Evolutionary conservation across 2,329 filamentous ascomycete genomes (phyloP).

Genomic region (Ophiostoma novo-ulmi): DNA sequence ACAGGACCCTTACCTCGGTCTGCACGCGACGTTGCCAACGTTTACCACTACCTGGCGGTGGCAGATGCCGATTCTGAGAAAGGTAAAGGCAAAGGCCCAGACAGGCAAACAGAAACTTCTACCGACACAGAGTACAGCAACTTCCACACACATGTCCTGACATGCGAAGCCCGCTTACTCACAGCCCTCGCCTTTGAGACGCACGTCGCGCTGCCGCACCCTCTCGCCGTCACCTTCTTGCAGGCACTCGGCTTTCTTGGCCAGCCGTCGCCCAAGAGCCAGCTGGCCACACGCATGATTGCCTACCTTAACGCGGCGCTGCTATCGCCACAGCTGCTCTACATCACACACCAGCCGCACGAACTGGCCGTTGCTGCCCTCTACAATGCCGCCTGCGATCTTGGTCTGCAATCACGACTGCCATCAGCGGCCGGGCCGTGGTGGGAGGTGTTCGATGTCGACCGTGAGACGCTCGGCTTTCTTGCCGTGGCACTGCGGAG

Average conservation of each 20-base stretch:
- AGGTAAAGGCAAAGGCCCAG: neutral
- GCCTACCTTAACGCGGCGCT: conserved; percentile 82
- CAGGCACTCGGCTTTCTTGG: conserved; percentile 72
- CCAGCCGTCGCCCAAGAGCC: conserved; percentile 52
- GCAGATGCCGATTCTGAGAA: conserved; percentile 45
- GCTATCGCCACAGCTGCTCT: conserved; percentile 80
- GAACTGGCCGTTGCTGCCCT: conserved; percentile 81
- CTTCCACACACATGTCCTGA: conserved; percentile 60
- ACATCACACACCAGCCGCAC: conserved; percentile 85
- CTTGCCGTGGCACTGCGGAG: conserved; percentile 81
- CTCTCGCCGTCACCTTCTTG: conserved; percentile 83
- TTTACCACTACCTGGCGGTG: conserved; percentile 73
- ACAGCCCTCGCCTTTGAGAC: conserved; percentile 73
- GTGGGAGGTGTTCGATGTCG: conserved; percentile 98
- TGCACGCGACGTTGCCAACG: conserved; percentile 74
- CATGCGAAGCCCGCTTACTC: conserved; percentile 73
- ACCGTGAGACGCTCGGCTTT: conserved; percentile 90
- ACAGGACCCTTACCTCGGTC: conserved; percentile 71
- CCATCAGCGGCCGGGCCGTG: conserved; percentile 66
- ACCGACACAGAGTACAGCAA: conserved; percentile 61
- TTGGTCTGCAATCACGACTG: conserved; percentile 61
- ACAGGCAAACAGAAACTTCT: conserved; percentile 40
- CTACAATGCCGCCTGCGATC: conserved; percentile 79
- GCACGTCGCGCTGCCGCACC: conserved; percentile 79
- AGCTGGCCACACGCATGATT: conserved; percentile 58